Percentiles rank a stretch among this genome's conserved stretches.
Conservation (phyloP, 2,329 filamentous ascomycete genomes). For the Diaporthe ilicicola region DNA sequence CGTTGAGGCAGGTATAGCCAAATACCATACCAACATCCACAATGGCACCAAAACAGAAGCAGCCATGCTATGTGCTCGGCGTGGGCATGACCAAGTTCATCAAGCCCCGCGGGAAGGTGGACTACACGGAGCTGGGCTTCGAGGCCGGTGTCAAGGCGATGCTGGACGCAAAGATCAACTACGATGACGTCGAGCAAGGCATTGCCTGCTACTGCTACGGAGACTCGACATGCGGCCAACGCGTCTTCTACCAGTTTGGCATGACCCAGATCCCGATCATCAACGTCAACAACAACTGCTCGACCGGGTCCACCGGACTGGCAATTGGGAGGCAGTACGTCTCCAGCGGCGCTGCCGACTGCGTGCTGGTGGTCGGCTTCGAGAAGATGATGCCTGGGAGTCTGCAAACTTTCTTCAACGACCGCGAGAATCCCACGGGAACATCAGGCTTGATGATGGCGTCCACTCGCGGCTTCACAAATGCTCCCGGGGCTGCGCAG, state of each 20-base stretch:
- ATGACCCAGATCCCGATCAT: constrained; percentile 96
- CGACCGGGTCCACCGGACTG: constrained; percentile 91
- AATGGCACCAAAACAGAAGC: constrained; percentile 61
- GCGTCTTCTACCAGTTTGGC: constrained; percentile 98
- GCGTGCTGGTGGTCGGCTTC: constrained; percentile 90
- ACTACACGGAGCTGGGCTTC: constrained; percentile 94
- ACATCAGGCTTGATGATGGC: constrained; percentile 82
- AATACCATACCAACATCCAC: constrained; percentile 29
- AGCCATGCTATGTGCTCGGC: constrained; percentile 84
- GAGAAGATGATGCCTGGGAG: constrained; percentile 98
- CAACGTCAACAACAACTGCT: constrained; percentile 99
- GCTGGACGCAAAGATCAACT: constrained; percentile 87
- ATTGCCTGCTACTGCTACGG: constrained; percentile 99
- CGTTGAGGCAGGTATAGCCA: background rate
- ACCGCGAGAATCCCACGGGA: constrained; percentile 81
- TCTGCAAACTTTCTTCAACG: constrained; percentile 83
- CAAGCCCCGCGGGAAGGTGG: constrained; percentile 92
- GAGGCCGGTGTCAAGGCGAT: constrained; percentile 91
- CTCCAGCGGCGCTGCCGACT: constrained; percentile 82
- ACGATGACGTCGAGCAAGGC: constrained; percentile 94
- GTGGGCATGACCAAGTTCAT: constrained; percentile 99
- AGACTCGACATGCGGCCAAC: constrained; percentile 92
- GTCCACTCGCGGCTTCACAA: constrained; percentile 80
- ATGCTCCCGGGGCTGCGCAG: constrained; percentile 87
- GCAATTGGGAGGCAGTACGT: constrained; percentile 85